Base-by-base conservation (phyloP, 2,329 filamentous ascomycete species). In the Penicillium expansum region DNA sequence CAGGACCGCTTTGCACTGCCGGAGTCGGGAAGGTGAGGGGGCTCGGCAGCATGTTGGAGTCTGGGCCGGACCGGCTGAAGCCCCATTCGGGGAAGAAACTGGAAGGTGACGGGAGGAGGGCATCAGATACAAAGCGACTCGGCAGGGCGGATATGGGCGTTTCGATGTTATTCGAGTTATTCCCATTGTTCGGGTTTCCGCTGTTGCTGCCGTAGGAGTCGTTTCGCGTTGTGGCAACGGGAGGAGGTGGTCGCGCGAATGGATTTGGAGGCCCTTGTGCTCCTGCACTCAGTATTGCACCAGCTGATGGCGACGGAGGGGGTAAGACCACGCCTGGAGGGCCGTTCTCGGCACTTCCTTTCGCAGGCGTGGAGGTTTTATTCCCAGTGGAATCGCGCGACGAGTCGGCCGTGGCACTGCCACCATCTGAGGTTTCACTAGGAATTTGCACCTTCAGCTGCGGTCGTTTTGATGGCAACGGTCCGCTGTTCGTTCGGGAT, bases 61-160 rank as follows among this genome's bases (percentile, higher is more conserved):
- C 90, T 55, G 80, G 72, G 74, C 68, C 82, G 72, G 72, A 86
- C 71, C 72, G 66, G 27, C 82, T 81, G 72, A 90, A 92, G 63
- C 89, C 87, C 92, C 92, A 97, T 61, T 96, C 92, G 0, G 89
- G 87, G 69, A 96, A 97, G 76, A 97, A 97, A 63, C 86, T 91
- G 62, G 89, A 95, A 0, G 94, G 94, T 55, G 91, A 96, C 0
- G 94, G 92, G 16, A 97, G 80, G 52, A 97, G 86, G 35, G 92
- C 91, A 62, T 90, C 91, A 56, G 87, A 89, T 65, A 97, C 87
- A 73, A 97, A 97, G 39, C 93, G 86, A 49, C 91, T 96, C 0
- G 94, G 94, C 11, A 99, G 80, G 4, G 93, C 92, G 2, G 92
- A 97, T n/a, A 95, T 92, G 0, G 94, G 94, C 0, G 94, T 94